These are phyloP conservation scores for Austroboletus novae-zelandiae DNA, from an alignment of 1,284 basidiomycete genomes.

Conservation along the genomic window DNA sequence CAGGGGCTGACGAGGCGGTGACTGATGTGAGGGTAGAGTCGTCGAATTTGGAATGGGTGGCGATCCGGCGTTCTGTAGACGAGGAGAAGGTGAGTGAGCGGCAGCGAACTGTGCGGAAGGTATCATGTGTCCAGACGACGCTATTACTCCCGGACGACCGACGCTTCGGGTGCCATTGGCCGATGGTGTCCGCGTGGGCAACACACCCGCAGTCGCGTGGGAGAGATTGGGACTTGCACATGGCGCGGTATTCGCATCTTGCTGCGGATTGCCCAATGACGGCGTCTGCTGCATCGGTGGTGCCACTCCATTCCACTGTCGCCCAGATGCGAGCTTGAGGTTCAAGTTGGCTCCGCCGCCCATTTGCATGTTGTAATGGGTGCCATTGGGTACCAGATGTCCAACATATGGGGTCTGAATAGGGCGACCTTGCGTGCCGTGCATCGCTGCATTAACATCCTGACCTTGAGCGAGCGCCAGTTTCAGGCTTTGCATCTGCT, in stretches of 20 bases:
- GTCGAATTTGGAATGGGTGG: conserved; percentile 44
- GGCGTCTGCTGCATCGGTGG: conserved; percentile 34
- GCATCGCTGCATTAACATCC: conserved; percentile 37
- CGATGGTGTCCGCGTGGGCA: conserved; percentile 49
- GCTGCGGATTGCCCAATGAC: conserved; percentile 22
- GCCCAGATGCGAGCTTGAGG: conserved; percentile 40
- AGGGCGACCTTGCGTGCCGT: conserved; percentile 34
- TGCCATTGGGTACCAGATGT: conserved; percentile 34
- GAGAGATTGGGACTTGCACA: conserved; percentile 34
- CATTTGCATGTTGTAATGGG: conserved; percentile 39
- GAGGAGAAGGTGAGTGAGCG: conserved; percentile 51
- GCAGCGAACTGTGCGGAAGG: conserved; percentile 38
- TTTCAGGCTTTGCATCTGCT: conserved; percentile 58
- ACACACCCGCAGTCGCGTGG: conserved; percentile 33
- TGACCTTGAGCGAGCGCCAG: conserved; percentile 43
- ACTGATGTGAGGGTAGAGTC: conserved; percentile 44
- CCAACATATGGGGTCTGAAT: conserved; percentile 33
- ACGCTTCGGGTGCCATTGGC: conserved; percentile 51
- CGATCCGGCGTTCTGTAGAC: conserved; percentile 47
- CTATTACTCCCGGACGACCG: conserved; percentile 34
- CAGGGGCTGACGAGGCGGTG: conserved; percentile 55
- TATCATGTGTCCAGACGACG: conserved; percentile 34
- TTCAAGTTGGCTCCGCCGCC: conserved; percentile 33
- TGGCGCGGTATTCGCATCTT: conserved; percentile 28
- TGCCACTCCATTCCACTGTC: conserved; percentile 40